Evolutionary conservation across 306 rosid genomes (phyloP).

Genomic region (Oemleria cerasiformis): DNA sequence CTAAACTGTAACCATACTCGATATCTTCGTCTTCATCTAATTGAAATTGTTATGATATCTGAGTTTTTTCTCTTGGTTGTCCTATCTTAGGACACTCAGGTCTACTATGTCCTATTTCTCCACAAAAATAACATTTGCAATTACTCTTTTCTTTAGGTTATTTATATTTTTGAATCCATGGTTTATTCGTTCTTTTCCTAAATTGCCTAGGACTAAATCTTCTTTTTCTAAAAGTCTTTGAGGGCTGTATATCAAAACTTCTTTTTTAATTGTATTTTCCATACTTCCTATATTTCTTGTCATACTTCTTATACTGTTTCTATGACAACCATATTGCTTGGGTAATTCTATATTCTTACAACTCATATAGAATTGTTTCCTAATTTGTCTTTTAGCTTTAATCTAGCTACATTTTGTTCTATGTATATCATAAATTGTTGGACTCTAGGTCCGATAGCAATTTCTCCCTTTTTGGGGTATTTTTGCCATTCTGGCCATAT

Average conservation of each 20-base stretch:
- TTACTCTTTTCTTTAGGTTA: background rate
- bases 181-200: background rate
- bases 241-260: background rate
- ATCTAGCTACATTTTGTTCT: no score
- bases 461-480: no score
- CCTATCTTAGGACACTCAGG: background rate
- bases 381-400: no score
- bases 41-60: no score
- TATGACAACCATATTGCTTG: no score
- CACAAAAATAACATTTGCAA: background rate
- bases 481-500: background rate
- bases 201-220: background rate
- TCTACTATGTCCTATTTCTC: background rate
- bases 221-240: background rate
- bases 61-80: background rate
- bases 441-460: no score
- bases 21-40: background rate
- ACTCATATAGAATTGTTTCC: no score
- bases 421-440: no score
- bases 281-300: no score
- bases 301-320: no score
- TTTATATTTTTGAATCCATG: background rate
- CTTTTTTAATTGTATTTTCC: background rate
- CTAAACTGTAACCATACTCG: no score
- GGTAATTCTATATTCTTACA: no score